Percentiles rank a stretch among this genome's conserved stretches.
These are phyloP conservation scores for Colletotrichum gloeosporioides DNA, from an alignment of 2,329 filamentous ascomycete species.

Conservation along the genomic window DNA sequence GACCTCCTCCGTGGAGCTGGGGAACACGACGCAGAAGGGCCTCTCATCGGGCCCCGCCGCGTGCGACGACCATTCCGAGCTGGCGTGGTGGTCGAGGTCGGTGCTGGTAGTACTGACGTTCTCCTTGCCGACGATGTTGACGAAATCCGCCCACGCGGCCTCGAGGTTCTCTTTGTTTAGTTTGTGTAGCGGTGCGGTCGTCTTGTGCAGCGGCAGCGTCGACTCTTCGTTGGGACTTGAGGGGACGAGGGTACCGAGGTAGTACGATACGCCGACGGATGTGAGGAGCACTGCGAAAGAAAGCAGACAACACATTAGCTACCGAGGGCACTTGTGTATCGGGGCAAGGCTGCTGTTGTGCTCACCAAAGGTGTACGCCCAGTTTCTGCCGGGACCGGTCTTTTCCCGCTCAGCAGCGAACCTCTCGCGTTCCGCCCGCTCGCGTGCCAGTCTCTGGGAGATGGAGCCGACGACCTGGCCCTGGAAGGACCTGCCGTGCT, in stretches of 20 bases:
- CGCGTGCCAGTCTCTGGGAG: conserved; percentile 57
- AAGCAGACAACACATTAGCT: neutral
- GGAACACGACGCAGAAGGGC: conserved; percentile 77
- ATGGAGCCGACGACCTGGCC: conserved; percentile 67
- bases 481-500: conserved; percentile 52
- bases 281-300: conserved; percentile 53
- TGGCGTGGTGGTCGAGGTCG: conserved; percentile 62
- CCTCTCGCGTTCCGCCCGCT: conserved; percentile 58
- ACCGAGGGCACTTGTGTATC: neutral
- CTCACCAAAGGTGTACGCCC: conserved; percentile 61
- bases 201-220: conserved; percentile 62
- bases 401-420: conserved; percentile 46
- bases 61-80: conserved; percentile 69
- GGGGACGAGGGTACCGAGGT: conserved; percentile 61
- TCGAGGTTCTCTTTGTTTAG: conserved; percentile 67
- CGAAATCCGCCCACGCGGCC: conserved; percentile 74
- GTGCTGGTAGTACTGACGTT: conserved; percentile 65
- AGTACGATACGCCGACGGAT: conserved; percentile 60
- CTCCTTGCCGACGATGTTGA: conserved; percentile 66
- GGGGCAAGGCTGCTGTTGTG: neutral
- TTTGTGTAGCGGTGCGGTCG: conserved; percentile 60
- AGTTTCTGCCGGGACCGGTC: conserved; percentile 45
- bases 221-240: conserved; percentile 57
- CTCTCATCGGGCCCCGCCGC: conserved; percentile 50
- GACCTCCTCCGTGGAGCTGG: conserved; percentile 80